Evolutionary conservation across 2,329 filamentous ascomycete species (phyloP).

Genomic region (Epichloe uncinata): DNA sequence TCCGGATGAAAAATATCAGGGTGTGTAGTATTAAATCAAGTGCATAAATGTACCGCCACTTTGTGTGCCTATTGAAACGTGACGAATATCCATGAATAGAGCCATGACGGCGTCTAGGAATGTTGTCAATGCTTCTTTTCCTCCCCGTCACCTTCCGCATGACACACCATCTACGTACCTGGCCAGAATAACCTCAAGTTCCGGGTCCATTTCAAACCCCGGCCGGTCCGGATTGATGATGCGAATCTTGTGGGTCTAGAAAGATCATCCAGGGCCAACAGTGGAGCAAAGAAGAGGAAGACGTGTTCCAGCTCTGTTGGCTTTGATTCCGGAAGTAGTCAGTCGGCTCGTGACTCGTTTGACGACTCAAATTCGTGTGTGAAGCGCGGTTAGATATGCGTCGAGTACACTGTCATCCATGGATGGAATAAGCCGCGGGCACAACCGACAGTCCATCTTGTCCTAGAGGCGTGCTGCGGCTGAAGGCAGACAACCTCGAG

Average conservation of each 20-base stretch:
- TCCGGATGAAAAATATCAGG: slow-evolving; percentile 15
- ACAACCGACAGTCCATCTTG: no score
- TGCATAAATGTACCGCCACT: slow-evolving; percentile 19
- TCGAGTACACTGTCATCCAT: no score
- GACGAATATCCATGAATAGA: slow-evolving; percentile 19
- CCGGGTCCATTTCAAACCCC: slow-evolving; percentile 18
- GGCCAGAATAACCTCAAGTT: slow-evolving; percentile 5
- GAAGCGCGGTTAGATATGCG: no score
- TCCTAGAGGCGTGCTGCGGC: no score
- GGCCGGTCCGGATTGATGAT: slow-evolving; percentile 22
- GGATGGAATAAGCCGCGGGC: no score
- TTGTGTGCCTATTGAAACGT: slow-evolving; percentile 17
- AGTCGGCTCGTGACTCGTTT: slow-evolving; percentile 13
- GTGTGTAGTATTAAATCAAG: slow-evolving; percentile 18
- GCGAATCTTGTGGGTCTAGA: slow-evolving; percentile 19
- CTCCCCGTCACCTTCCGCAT: not conserved
- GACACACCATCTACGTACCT: not conserved
- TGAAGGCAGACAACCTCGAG: no score
- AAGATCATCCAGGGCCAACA: slow-evolving; percentile 19
- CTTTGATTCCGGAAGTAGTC: slow-evolving; percentile 17
- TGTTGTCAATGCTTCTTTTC: no score
- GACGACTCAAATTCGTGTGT: no score
- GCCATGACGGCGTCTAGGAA: slow-evolving; percentile 15
- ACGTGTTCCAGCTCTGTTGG: slow-evolving; percentile 13
- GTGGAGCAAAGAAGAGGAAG: slow-evolving; percentile 16